These are phyloP conservation scores for Hemileccinum impolitum DNA, from an alignment of 768 basidiomycete genomes.

Conservation along the genomic window DNA sequence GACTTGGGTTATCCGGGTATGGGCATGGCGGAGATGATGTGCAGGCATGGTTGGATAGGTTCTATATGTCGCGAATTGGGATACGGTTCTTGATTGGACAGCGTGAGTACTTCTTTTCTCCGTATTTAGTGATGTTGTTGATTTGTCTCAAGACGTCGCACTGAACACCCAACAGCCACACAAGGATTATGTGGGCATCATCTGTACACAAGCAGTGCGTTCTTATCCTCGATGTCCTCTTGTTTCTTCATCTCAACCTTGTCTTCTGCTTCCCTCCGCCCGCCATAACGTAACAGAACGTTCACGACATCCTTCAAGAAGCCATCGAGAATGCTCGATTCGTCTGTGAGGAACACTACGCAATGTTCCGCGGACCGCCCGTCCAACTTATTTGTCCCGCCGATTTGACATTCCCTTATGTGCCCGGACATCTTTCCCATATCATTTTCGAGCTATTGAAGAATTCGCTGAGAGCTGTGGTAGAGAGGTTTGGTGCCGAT, in stretches of 20 bases:
- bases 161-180: constrained; percentile 90
- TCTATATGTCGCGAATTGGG: constrained; percentile 93
- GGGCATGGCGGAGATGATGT: constrained; percentile 80
- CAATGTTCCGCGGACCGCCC: constrained; percentile 93
- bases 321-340: constrained; percentile 96
- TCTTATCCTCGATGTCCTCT: not conserved
- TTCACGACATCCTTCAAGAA: constrained; percentile 97
- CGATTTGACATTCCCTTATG: constrained; percentile 86
- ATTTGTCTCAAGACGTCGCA: constrained; percentile 70
- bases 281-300: constrained; percentile 51
- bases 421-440: constrained; percentile 94
- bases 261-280: not conserved
- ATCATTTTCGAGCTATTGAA: constrained; percentile 97
- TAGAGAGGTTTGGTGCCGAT: constrained; percentile 86
- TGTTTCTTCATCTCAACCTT: not conserved
- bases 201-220: constrained; percentile 86
- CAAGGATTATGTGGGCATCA: constrained; percentile 92
- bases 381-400: constrained; percentile 94
- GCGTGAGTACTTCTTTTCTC: constrained; percentile 48
- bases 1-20: constrained; percentile 30
- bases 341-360: constrained; percentile 94
- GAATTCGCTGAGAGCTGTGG: constrained; percentile 95
- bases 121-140: not conserved
- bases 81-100: constrained; percentile 97
- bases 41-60: constrained; percentile 94